Evolutionary conservation across 2,329 filamentous ascomycete genomes (phyloP).

Genomic region (Rutstroemia sydowiana): DNA sequence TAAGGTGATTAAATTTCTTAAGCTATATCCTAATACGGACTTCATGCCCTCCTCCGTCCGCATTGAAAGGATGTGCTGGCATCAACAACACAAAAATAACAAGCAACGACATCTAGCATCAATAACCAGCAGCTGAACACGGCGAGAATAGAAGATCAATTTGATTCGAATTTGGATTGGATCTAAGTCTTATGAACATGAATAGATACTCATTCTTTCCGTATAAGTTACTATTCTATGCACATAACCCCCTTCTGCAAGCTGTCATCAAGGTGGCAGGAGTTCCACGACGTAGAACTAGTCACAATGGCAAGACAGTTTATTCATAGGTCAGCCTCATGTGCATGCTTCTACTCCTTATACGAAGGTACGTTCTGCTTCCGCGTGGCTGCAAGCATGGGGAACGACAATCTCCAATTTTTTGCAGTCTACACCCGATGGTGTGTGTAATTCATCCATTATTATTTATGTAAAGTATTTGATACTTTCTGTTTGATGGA

Average conservation of each 20-base stretch:
- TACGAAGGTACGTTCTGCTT: conserved; percentile 12
- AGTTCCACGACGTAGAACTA: conserved; percentile 11
- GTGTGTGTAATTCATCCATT: neutral
- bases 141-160: conserved; percentile 4
- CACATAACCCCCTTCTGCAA: conserved; percentile 9
- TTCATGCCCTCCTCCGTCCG: conserved; percentile 3
- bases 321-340: conserved; percentile 13
- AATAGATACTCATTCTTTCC: conserved; percentile 1
- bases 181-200: conserved; percentile 7
- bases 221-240: conserved; percentile 3
- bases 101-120: neutral
- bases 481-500: neutral
- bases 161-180: conserved; percentile 8
- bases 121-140: conserved; percentile 10
- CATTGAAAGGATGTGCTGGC: conserved; percentile 10
- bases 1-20: neutral
- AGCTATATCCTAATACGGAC: neutral
- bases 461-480: neutral
- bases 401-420: neutral
- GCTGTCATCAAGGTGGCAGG: conserved; percentile 7
- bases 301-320: conserved; percentile 11
- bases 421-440: neutral
- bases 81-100: conserved; percentile 7
- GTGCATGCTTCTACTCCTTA: conserved; percentile 1
- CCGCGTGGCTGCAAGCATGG: conserved; percentile 10